phyloP scores from a whole-genome alignment of 768 basidiomycete species.

The Lactarius vividus region DNA sequence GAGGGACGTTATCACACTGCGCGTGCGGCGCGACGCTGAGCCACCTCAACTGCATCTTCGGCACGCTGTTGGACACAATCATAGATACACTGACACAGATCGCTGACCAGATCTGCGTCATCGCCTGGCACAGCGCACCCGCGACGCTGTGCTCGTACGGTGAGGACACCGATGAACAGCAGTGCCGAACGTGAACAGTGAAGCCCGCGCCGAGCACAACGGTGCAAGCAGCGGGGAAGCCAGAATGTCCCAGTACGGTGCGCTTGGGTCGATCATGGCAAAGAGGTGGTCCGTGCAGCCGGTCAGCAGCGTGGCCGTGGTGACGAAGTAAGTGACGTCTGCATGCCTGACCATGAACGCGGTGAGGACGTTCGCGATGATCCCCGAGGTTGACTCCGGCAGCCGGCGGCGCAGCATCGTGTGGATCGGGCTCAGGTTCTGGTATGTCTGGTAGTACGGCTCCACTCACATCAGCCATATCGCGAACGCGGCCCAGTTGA shows the following conservation, averaged over 20 bases:
- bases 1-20: too few species aligned
- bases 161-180: slow-evolving; percentile 64
- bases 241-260: slow-evolving; percentile 72
- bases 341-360: slow-evolving; percentile 56
- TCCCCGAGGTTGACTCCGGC: slow-evolving; percentile 70
- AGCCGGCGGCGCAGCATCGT: slow-evolving; percentile 65
- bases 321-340: slow-evolving; percentile 54
- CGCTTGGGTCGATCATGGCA: slow-evolving; percentile 56
- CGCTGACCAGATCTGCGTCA: slow-evolving; percentile 72
- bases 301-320: slow-evolving; percentile 56
- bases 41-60: slow-evolving; percentile 34
- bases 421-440: slow-evolving; percentile 49
- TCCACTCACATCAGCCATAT: slow-evolving; percentile 56
- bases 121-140: slow-evolving; percentile 74
- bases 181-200: slow-evolving; percentile 67
- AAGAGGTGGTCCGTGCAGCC: slow-evolving; percentile 59
- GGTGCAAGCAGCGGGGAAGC: slow-evolving; percentile 64
- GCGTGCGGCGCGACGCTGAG: slow-evolving; percentile 36
- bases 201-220: slow-evolving; percentile 80
- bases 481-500: slow-evolving; percentile 59
- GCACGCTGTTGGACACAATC: slow-evolving; percentile 61
- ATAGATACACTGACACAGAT: slow-evolving; percentile 73
- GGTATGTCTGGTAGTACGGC: slow-evolving; percentile 73
- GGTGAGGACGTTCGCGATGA: slow-evolving; percentile 62
- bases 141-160: slow-evolving; percentile 74